Base-by-base conservation (phyloP, 1,139 yeast genomes). In the Suhomyces anneliseae region DNA sequence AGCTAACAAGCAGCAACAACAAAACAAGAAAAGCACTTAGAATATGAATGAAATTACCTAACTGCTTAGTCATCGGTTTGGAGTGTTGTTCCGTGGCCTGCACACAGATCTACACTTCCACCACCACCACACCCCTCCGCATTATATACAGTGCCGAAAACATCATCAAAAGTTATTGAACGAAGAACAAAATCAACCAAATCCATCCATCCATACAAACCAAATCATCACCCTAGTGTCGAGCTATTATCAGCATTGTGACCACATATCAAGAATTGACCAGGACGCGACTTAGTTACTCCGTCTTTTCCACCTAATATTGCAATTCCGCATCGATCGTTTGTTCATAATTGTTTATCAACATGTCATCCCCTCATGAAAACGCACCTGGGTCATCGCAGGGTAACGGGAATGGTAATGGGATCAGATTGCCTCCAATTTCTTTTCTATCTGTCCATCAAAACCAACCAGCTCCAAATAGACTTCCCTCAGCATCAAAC, bases 401-500 rank as follows among this genome's bases (percentile, higher is more conserved):
- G 39, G 40, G 45, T 3, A 37, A 19, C 27, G 49, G 43, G 26
- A 36, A 37, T n/a, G 49, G 51, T 7, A 45, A 41, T 27, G 59
- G 57, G n/a, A 56, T 65, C 29, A 55, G 61, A 42, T 60, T 65
- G 39, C 70, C 70, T 6, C 68, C 70, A 27, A 65, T 65, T 11
- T 61, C 67, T 35, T 65, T 64, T 47, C 53, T 65, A 45, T 59
- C 68, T 7, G 51, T 55, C 6, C 59, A 53, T 33, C 42, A 54
- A 47, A 37, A 38, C 44, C 24, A 46, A 8, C 52, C 46, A 27
- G 46, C 49, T 34, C 47, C 51, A n/a, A 57, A 48, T 40, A 54
- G 56, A 34, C 52, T 56, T 27, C 64, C 60, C 4, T 52, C 55
- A 40, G 56, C 61, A 10, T 52, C 62, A 19, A 57, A 54, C 50